Evolutionary conservation across 176 grass and related monocot genomes (phyloP), one percentile per base, ranked within the genome.

Genomic region (Eremochloa ophiuroides): DNA sequence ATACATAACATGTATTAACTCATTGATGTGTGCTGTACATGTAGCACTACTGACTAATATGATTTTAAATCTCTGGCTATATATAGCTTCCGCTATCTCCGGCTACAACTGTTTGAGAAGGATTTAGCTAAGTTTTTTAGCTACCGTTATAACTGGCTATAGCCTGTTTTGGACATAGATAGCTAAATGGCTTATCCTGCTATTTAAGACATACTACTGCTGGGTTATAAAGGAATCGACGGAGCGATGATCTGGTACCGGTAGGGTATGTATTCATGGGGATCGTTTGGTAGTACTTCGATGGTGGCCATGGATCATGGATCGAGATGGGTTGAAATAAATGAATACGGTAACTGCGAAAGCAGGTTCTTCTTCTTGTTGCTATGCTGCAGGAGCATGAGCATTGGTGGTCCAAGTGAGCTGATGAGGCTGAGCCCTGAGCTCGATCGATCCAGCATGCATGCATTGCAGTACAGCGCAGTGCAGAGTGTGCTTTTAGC

Each of bases 351-450:
- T 25, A 46, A 13, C 41, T 65, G 76, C 27, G 27, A 42, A 65
- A 37, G 76, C 76, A 79, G 77, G 62, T 79, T 79, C 76, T 79
- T 79, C 76, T 79, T 79, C 29, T 78, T 78, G 75, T 78, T 78
- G 75, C 56, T 59, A 76, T 4, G 22, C 34, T 40, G n/a, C 35
- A 41, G 15, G 2, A 17, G 26, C 18, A 8, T 2, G 11, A 2
- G 38, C 38, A 41, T 34, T n/a, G 61, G 76, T 79, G 76, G 77
- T 79, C 77, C 62, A 79, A 51, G 28, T 7, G 17, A 30, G 10
- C 4, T 2, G 15, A 17, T 4, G 33, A 33, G 33, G 2, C 33
- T 47, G 44, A 47, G 43, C 5, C 20, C n/a, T 37, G 64, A 67
- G 34, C 64, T 38, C 20, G 64, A 8, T 67, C 34, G 64, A 68